Conservation (phyloP, 352 stramenopile genomes). For the Phytophthora megakarya region DNA sequence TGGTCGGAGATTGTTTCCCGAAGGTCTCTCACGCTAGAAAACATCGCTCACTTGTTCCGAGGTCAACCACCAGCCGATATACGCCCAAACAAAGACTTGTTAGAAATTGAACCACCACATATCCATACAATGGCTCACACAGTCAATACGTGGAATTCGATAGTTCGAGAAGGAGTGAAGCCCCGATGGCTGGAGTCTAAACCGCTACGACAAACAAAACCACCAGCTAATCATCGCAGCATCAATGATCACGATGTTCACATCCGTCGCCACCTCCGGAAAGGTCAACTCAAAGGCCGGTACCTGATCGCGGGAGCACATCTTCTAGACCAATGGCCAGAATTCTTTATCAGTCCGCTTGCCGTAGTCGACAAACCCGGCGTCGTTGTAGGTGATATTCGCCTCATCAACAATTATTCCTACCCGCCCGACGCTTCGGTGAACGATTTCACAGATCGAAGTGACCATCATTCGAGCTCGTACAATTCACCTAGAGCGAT, state of each 20-base stretch:
- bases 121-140: neutral
- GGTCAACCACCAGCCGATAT: neutral
- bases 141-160: conserved; percentile 6
- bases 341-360: conserved; percentile 18
- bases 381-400: neutral
- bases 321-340: conserved; percentile 4
- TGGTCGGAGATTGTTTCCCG: neutral
- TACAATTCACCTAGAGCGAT: conserved; percentile 27
- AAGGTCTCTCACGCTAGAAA: no score
- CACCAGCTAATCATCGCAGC: conserved; percentile 1
- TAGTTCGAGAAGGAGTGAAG: neutral
- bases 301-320: conserved; percentile 11
- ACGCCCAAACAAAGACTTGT: conserved; percentile 16
- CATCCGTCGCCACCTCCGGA: conserved; percentile 4
- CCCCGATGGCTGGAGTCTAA: neutral
- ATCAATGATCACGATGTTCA: neutral
- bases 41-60: neutral
- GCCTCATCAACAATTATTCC: conserved; percentile 28
- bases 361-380: conserved; percentile 11
- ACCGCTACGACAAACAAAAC: neutral
- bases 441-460: conserved; percentile 32
- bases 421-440: conserved; percentile 13
- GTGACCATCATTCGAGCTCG: conserved; percentile 13
- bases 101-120: neutral
- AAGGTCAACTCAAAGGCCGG: conserved; percentile 12